Evolutionary conservation across 495 filamentous ascomycete genomes (phyloP).

Genomic region (Saxispiralis lemnorum): DNA sequence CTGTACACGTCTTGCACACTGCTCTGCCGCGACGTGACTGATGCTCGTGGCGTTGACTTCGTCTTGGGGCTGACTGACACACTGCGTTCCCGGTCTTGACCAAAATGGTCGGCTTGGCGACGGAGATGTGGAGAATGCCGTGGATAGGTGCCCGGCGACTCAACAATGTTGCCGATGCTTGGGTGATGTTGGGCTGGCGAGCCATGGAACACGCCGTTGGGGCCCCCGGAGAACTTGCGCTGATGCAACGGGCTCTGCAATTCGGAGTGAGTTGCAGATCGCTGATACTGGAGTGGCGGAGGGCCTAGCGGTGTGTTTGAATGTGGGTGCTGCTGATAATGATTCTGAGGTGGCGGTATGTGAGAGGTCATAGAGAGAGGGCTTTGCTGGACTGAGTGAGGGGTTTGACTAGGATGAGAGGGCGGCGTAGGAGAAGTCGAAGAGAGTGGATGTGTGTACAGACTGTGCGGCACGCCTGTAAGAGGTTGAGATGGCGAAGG

Average conservation of each 20-base stretch:
- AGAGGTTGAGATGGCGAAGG: constrained; percentile 36
- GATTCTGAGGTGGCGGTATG: constrained; percentile 27
- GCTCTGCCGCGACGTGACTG: constrained; percentile 10
- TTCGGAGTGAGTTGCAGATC: constrained; percentile 31
- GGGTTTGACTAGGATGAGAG: constrained; percentile 36
- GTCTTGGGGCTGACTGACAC: constrained; percentile 18
- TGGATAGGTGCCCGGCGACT: constrained; percentile 9
- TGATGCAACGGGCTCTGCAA: constrained; percentile 19
- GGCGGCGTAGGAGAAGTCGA: constrained; percentile 39
- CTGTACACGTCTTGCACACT: constrained; percentile 9
- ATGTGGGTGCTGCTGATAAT: constrained; percentile 34
- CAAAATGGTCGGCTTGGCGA: constrained; percentile 8
- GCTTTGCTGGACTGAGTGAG: constrained; percentile 34
- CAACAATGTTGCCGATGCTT: constrained; percentile 13
- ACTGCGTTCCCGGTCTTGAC: constrained; percentile 14
- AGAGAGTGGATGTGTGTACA: constrained; percentile 30
- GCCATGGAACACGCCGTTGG: constrained; percentile 3
- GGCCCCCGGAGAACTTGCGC: constrained; percentile 11
- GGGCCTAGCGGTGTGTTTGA: constrained; percentile 38
- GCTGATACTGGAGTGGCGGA: constrained; percentile 28
- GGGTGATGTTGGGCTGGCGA: constrained; percentile 9
- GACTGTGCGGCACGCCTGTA: constrained; percentile 29
- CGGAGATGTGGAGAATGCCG: constrained; percentile 9
- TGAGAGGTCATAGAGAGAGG: constrained; percentile 25
- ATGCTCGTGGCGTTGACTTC: constrained; percentile 7